Evolutionary conservation across 257 asterid genomes (phyloP), one percentile per base, ranked within the genome.

Genomic region (Parsonsia alboflavescens): DNA sequence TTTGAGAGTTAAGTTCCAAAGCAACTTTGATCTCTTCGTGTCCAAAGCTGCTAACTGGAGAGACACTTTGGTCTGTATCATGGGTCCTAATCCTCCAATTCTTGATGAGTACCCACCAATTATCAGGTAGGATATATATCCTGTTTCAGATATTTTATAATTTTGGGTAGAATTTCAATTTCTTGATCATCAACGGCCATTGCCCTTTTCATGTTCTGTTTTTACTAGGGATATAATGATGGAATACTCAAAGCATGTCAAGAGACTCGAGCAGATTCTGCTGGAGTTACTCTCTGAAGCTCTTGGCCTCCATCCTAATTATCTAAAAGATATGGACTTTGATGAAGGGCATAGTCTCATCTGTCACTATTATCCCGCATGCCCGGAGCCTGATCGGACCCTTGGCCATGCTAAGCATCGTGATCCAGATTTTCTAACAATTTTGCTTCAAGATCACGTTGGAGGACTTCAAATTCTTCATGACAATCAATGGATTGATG

Each of bases 301-400:
- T 2, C 78, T 74, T 65, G 78, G 78, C 0, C 78, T 75, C 26
- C 15, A 65, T 11, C 50, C 56, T 16, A 50, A n/a, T 36, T 33
- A 74, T 22, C 54, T 74, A 6, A 50, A 8, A 10, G 72, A 65
- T 1, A 48, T 74, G 53, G 73, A 74, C 11, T 74, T 72, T 15
- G 72, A 30, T 4, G 50, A 30, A 15, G 78, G 72, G 42, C 64
- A 63, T 5, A 50, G 52, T 19, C 41, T 74, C n/a, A 46, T 8
- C 16, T 49, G 71, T n/a, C 71, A 74, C 53, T 64, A 74, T 26
- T 74, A 74, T 46, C 78, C 78, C 0, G 12, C 72, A 63, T 74
- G 78, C 46, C 78, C 78, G 4, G 72, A 74, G 64, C 73, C 78
- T 62, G 54, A 74, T 59, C 66, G 30, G 1, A 74, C 78, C 0